phyloP scores from a whole-genome alignment of 2,329 filamentous ascomycete species.

The Aspergillus udagawae region DNA sequence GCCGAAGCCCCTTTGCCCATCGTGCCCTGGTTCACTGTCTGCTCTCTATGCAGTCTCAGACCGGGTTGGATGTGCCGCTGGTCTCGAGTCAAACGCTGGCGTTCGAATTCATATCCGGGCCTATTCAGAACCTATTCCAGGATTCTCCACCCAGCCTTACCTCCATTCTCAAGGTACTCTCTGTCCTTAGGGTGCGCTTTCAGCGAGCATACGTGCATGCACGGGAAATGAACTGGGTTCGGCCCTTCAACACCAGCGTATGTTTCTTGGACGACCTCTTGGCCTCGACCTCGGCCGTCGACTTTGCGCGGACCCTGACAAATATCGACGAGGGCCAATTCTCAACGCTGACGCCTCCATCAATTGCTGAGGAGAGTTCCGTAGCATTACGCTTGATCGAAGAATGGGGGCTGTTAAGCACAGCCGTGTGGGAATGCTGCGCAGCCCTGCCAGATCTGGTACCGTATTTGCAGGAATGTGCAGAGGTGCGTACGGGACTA shows the following conservation, averaged over 20 bases:
- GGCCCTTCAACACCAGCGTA: slow-evolving; percentile 28
- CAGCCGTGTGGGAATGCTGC: slow-evolving; percentile 37
- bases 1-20: slow-evolving; percentile 36
- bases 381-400: slow-evolving; percentile 18
- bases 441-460: slow-evolving; percentile 31
- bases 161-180: slow-evolving; percentile 33
- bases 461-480: slow-evolving; percentile 31
- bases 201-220: slow-evolving; percentile 32
- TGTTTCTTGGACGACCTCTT: slow-evolving; percentile 34
- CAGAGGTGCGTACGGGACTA: slow-evolving; percentile 25
- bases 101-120: slow-evolving; percentile 36
- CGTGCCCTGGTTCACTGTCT: slow-evolving; percentile 31
- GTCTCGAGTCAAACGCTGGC: slow-evolving; percentile 9
- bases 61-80: slow-evolving; percentile 9
- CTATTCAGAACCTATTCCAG: slow-evolving; percentile 36
- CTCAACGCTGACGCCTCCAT: slow-evolving; percentile 20
- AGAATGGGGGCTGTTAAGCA: slow-evolving; percentile 30
- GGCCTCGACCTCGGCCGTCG: slow-evolving; percentile 26
- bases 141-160: slow-evolving; percentile 27
- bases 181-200: slow-evolving; percentile 34
- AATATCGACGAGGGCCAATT: slow-evolving; percentile 29
- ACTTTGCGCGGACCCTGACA: slow-evolving; percentile 32
- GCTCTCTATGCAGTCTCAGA: slow-evolving; percentile 17
- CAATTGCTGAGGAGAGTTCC: slow-evolving; percentile 21
- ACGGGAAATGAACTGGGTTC: slow-evolving; percentile 32